These are phyloP conservation scores for Ceratobasidium sp. DNA, from an alignment of 1,284 basidiomycete species.

Conservation along the genomic window DNA sequence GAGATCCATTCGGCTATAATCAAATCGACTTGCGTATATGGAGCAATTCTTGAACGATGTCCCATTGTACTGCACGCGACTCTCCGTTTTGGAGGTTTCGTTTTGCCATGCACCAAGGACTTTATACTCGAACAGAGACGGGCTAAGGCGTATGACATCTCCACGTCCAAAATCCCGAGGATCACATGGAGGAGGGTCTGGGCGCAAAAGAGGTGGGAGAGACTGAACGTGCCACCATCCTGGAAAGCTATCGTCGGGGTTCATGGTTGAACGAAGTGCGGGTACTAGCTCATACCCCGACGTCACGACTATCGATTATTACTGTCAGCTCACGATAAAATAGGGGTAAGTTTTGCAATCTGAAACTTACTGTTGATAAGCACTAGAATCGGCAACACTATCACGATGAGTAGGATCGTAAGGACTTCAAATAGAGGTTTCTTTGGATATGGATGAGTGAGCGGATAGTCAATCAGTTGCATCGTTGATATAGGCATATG, in stretches of 20 bases:
- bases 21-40: conserved; percentile 13
- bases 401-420: too few relatives aligned
- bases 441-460: too few relatives aligned
- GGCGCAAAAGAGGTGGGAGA: conserved; percentile 14
- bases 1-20: background rate
- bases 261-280: background rate
- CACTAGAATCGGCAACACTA: too few relatives aligned
- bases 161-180: conserved; percentile 29
- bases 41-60: conserved; percentile 7
- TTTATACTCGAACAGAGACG: conserved; percentile 30
- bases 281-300: conserved; percentile 29
- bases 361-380: too few relatives aligned
- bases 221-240: conserved; percentile 1
- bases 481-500: too few relatives aligned
- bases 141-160: conserved; percentile 4
- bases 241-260: conserved; percentile 8
- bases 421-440: too few relatives aligned
- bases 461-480: too few relatives aligned
- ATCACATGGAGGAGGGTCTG: conserved; percentile 6
- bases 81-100: background rate
- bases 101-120: conserved; percentile 29
- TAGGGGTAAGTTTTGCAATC: too few relatives aligned
- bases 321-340: too few relatives aligned
- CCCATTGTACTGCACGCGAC: conserved; percentile 12
- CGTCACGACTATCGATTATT: background rate